phyloP scores from a whole-genome alignment of 73 alveolate species.

The Stentor roeselii region DNA sequence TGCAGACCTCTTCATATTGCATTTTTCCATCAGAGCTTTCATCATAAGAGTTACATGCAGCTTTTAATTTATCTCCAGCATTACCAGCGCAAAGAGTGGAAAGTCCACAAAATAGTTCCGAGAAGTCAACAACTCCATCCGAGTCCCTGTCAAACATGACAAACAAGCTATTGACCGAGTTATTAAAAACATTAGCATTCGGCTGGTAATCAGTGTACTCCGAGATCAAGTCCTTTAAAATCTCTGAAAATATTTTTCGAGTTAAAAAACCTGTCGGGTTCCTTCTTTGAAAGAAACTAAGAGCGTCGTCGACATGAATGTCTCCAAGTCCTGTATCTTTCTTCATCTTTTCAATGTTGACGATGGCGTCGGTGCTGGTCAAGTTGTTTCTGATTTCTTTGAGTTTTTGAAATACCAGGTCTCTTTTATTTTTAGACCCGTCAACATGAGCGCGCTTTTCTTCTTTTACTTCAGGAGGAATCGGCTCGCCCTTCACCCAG shows the following conservation, averaged over 20 bases:
- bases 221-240: not conserved
- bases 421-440: not conserved
- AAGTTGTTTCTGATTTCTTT: not conserved
- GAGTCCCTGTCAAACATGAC: not conserved
- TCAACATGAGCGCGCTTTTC: not conserved
- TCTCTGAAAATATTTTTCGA: not conserved
- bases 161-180: not conserved
- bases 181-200: not conserved
- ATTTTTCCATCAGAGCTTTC: not conserved
- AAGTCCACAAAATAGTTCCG: not conserved
- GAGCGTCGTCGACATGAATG: not conserved
- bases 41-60: not conserved
- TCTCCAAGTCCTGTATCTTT: conserved; percentile 9
- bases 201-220: not conserved
- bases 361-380: not conserved
- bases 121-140: not conserved
- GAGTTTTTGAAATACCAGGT: not conserved
- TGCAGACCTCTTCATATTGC: not conserved
- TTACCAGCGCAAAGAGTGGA: not conserved
- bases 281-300: not conserved
- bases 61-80: not conserved
- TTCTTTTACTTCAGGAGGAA: not conserved
- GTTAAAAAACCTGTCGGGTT: not conserved
- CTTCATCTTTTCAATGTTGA: not conserved
- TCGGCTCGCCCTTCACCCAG: not conserved